Evolutionary conservation across 352 stramenopile species (phyloP), one percentile per base, ranked within the genome.

Genomic region (Phytophthora foliorum): DNA sequence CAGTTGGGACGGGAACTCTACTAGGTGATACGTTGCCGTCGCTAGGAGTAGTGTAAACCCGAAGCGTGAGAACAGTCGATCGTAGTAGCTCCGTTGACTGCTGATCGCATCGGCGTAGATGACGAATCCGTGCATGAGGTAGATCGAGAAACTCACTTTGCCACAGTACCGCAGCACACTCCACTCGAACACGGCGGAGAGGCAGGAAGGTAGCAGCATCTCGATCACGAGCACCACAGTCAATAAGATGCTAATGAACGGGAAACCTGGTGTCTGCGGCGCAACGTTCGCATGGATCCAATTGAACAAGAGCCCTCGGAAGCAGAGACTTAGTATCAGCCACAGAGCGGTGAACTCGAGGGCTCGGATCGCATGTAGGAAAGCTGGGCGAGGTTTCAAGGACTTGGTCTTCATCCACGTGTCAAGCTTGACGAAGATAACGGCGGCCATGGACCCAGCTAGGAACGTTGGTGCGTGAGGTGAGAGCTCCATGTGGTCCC

Each of bases 101-200:
- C 24, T 13, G 3, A 61, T 34, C 16, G 32, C 24, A 14, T 61
- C 32, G 16, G 51, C 19, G 59, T 74, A 78, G 27, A 82, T 59
- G 36, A 82, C 49, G 32, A 78, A 85, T 19, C 45, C 63, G 46
- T 84, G 77, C 1, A 84, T 63, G 25, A 84, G 36, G 29, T 82
- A 84, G 53, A 82, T 67, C 0, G 77, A 85, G 44, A 75, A 85
- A 42, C 77, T 82, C 39, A 85, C 50, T 36, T 85, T 82, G 24
- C 77, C 77, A 11, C 60, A 73, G 56, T 74, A 82, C 7, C 56
- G 53, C 9, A 81, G n/a, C 9, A 31, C 44, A 27, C 17, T 69
- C 61, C 61, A 69, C 25, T 69, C 53, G 2, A 69, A 44, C 0
- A 39, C 53, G 7, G 22, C 52, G 2, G 73, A 77, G 1, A 81